phyloP scores from a whole-genome alignment of 177 flowering plant species.

The Tripterygium wilfordii region DNA sequence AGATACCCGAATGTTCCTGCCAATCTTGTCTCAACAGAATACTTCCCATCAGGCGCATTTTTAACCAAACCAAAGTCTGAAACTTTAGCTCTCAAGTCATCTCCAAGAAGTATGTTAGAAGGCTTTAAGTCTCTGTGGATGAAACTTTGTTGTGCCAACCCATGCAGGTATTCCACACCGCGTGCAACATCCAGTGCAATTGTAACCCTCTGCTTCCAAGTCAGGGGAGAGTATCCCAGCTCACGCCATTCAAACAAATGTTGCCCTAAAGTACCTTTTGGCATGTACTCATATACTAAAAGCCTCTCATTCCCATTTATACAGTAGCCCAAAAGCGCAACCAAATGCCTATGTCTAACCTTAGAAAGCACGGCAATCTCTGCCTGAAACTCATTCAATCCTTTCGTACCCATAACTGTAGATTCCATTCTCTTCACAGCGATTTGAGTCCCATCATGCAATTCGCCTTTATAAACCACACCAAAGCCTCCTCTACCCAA shows the following conservation, averaged over 20 bases:
- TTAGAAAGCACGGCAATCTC: conserved; percentile 87
- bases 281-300: conserved; percentile 90
- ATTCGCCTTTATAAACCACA: no score
- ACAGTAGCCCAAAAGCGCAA: conserved; percentile 78
- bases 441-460: conserved; percentile 76
- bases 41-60: conserved; percentile 86
- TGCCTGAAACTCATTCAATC: conserved; percentile 76
- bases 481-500: conserved; percentile 95
- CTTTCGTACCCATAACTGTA: conserved; percentile 53
- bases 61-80: conserved; percentile 92
- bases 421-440: conserved; percentile 95
- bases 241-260: conserved; percentile 69
- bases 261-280: conserved; percentile 72
- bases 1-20: conserved; percentile 98
- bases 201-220: conserved; percentile 77
- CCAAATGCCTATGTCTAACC: conserved; percentile 89
- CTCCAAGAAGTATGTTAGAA: conserved; percentile 81
- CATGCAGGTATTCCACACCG: conserved; percentile 88
- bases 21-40: conserved; percentile 79
- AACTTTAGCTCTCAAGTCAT: conserved; percentile 92
- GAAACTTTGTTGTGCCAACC: conserved; percentile 82
- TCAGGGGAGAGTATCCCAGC: conserved; percentile 39
- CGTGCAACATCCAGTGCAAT: conserved; percentile 89
- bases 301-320: conserved; percentile 77
- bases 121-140: no score